Percentiles rank a stretch among this genome's conserved stretches.
Evolutionary conservation across 2,329 filamentous ascomycete species (phyloP).

Genomic region (Basipetospora sp.): DNA sequence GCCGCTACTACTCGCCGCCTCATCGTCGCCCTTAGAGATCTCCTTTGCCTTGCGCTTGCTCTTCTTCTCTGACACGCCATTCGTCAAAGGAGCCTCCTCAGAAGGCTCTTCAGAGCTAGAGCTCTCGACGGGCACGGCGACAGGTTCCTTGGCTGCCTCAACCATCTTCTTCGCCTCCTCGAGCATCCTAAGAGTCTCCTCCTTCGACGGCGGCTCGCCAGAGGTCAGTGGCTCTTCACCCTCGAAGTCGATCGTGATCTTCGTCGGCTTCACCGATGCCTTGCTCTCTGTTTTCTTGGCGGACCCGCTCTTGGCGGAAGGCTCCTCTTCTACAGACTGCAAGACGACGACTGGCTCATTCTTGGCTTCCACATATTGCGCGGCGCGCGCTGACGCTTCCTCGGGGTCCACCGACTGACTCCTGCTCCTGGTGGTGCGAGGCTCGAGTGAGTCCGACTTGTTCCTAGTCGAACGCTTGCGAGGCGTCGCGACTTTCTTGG

Average conservation of each 20-base stretch:
- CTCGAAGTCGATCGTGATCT: slow-evolving; percentile 34
- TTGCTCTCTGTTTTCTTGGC: slow-evolving; percentile 15
- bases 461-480: slow-evolving; percentile 32
- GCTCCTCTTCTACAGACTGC: slow-evolving; percentile 6
- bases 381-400: slow-evolving; percentile 1
- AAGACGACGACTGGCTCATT: not conserved
- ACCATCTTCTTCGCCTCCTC: slow-evolving; percentile 82
- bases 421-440: slow-evolving; percentile 4
- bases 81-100: slow-evolving; percentile 14
- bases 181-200: slow-evolving; percentile 72
- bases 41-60: slow-evolving; percentile 64
- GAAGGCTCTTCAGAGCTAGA: slow-evolving; percentile 22
- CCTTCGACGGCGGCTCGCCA: slow-evolving; percentile 55
- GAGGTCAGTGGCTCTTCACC: slow-evolving; percentile 30
- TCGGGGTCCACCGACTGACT: slow-evolving; percentile 5
- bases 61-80: slow-evolving; percentile 23
- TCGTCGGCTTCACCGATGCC: slow-evolving; percentile 27
- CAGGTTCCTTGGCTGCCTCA: slow-evolving; percentile 36
- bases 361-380: slow-evolving; percentile 3
- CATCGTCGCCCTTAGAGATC: slow-evolving; percentile 46
- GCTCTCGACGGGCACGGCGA: slow-evolving; percentile 22
- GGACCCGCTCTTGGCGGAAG: slow-evolving; percentile 20
- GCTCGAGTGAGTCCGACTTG: slow-evolving; percentile 2
- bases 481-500: slow-evolving; percentile 36
- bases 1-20: slow-evolving; percentile 26